Percentiles rank a stretch among this genome's conserved stretches.
Conservation (phyloP, 495 filamentous ascomycete species). For the Xylaria nigripes region DNA sequence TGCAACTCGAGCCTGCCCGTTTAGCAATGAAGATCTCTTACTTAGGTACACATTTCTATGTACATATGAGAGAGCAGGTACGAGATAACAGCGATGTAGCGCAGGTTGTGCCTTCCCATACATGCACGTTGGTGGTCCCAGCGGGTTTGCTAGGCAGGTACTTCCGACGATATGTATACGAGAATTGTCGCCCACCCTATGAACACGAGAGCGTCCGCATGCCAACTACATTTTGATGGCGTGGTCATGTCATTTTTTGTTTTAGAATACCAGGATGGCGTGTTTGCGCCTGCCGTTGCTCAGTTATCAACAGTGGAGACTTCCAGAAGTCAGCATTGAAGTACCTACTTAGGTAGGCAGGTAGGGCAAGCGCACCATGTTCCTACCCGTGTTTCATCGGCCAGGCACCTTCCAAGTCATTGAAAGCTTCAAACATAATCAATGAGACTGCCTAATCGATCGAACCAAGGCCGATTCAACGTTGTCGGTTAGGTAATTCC, state of each 20-base stretch:
- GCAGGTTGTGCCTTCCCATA: not conserved
- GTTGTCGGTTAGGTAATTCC: not conserved
- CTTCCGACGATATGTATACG: not conserved
- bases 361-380: not conserved
- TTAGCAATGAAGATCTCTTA: no score
- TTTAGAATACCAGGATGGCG: not conserved
- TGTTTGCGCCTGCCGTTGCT: not conserved
- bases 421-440: not conserved
- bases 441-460: not conserved
- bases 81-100: no score
- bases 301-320: not conserved
- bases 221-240: not conserved
- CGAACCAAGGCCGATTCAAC: no score
- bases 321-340: constrained; percentile 3
- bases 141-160: not conserved
- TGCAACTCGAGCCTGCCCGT: no score
- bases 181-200: not conserved
- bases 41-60: no score
- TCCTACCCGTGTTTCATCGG: constrained; percentile 7
- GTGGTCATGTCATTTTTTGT: not conserved
- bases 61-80: no score
- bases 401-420: not conserved
- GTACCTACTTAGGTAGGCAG: no score
- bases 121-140: not conserved
- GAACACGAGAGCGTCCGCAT: constrained; percentile 8